Evolutionary conservation across 1,284 basidiomycete species (phyloP).

Genomic region (Boletus holoroseus): DNA sequence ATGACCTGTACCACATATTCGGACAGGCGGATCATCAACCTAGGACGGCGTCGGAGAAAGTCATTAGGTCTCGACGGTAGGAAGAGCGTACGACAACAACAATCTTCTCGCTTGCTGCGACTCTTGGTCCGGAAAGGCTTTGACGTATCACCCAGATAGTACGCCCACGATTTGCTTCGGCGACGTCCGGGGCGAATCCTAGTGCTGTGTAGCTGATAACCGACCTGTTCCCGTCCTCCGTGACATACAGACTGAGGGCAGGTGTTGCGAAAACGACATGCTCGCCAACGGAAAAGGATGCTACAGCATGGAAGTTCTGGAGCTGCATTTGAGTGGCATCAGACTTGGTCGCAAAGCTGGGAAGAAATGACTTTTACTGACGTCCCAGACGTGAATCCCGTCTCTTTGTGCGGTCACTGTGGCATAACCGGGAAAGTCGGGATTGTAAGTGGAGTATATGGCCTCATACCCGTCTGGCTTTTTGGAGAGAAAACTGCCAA

Average conservation of each 20-base stretch:
- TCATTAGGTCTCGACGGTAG: constrained; percentile 3
- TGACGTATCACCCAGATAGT: constrained; percentile 63
- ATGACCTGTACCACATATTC: constrained; percentile 44
- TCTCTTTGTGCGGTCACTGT: constrained; percentile 64
- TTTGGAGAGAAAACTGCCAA: constrained; percentile 37
- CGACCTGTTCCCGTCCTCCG: constrained; percentile 33
- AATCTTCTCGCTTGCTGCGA: constrained; percentile 38
- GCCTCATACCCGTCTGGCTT: constrained; percentile 23
- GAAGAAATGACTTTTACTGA: constrained; percentile 35
- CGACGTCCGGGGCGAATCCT: constrained; percentile 43
- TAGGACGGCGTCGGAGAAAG: constrained; percentile 31
- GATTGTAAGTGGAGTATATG: constrained; percentile 40
- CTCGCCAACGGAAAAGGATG: constrained; percentile 63
- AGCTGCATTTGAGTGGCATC: constrained; percentile 40
- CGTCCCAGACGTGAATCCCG: constrained; percentile 67
- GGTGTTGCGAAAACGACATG: constrained; percentile 57
- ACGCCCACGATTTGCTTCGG: constrained; percentile 38
- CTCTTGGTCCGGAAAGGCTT: constrained; percentile 40
- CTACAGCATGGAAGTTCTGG: constrained; percentile 57
- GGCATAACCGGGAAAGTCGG: constrained; percentile 48
- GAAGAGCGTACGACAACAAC: constrained; percentile 40
- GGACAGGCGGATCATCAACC: constrained; percentile 42
- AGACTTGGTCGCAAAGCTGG: constrained; percentile 7
- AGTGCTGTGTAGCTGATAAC: constrained; percentile 56
- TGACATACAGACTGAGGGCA: constrained; percentile 41